Conservation (phyloP, 2,329 filamentous ascomycete species). For the Teratosphaeria gauchensis region DNA sequence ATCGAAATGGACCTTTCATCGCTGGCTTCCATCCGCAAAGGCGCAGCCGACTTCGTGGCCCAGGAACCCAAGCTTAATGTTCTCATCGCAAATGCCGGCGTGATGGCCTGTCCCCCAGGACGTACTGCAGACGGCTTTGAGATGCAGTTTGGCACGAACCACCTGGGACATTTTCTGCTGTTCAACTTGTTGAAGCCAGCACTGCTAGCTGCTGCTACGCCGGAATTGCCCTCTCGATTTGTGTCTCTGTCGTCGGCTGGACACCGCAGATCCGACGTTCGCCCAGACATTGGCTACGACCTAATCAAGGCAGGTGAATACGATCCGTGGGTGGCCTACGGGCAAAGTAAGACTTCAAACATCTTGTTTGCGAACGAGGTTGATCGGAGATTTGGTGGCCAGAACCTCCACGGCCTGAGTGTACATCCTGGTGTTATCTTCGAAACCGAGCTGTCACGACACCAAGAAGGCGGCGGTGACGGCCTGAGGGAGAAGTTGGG, state of each 20-base stretch:
- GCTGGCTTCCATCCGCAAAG: conserved; percentile 22
- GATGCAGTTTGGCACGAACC: conserved; percentile 44
- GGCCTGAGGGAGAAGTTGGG: conserved; percentile 4
- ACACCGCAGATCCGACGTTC: conserved; percentile 29
- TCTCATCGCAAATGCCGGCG: conserved; percentile 18
- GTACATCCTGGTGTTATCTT: conserved; percentile 40
- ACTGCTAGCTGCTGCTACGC: conserved; percentile 31
- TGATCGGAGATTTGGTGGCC: conserved; percentile 38
- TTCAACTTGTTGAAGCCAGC: conserved; percentile 40
- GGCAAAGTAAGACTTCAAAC: conserved; percentile 43
- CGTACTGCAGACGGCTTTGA: conserved; percentile 40
- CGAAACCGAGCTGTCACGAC: conserved; percentile 12
- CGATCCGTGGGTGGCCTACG: conserved; percentile 34
- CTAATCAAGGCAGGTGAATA: conserved; percentile 24
- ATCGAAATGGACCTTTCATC: conserved; percentile 23
- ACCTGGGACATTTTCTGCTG: conserved; percentile 45
- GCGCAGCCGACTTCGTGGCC: conserved; percentile 16
- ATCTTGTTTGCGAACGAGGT: conserved; percentile 44
- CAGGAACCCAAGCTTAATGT: conserved; percentile 11
- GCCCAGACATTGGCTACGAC: conserved; percentile 32
- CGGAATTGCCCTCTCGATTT: conserved; percentile 37
- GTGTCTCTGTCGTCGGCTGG: conserved; percentile 36
- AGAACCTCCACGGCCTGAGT: conserved; percentile 32
- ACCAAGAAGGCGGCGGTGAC: conserved; percentile 3
- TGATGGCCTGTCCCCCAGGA: conserved; percentile 30